Evolutionary conservation across 2,329 filamentous ascomycete species (phyloP).

Genomic region (Neonectria faginata): DNA sequence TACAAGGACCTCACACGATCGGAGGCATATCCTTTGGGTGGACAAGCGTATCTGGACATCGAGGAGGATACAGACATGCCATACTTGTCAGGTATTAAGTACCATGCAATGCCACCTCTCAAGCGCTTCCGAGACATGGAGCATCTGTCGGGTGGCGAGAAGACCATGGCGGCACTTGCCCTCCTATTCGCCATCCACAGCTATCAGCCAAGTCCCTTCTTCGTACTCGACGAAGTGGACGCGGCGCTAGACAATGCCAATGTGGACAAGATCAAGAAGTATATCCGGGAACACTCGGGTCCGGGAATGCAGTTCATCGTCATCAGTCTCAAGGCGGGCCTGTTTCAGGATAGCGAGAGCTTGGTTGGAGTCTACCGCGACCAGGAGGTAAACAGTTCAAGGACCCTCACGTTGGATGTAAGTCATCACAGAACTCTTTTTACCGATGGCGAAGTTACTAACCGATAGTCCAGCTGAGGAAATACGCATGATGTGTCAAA

Average conservation of each 20-base stretch:
- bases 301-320: conserved; percentile 99
- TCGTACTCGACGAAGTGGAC: conserved; percentile 97
- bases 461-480: conserved; percentile 46
- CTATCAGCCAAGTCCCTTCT: conserved; percentile 96
- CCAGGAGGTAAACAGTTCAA: conserved; percentile 91
- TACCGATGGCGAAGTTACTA: conserved; percentile 17
- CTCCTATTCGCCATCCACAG: conserved; percentile 96
- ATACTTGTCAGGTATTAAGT: conserved; percentile 95
- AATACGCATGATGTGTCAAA: conserved; percentile 47
- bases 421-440: conserved; percentile 57
- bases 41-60: conserved; percentile 88
- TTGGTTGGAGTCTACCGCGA: conserved; percentile 96
- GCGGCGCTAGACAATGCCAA: conserved; percentile 98
- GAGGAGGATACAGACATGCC: conserved; percentile 95
- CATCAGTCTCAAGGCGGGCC: conserved; percentile 92
- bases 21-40: conserved; percentile 91
- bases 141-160: conserved; percentile 95
- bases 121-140: conserved; percentile 99
- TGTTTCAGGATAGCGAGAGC: conserved; percentile 97
- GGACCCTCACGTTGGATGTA: conserved; percentile 94
- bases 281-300: conserved; percentile 92
- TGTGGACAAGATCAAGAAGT: conserved; percentile 94
- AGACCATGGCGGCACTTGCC: conserved; percentile 98
- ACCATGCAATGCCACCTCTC: conserved; percentile 97
- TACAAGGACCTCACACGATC: conserved; percentile 96